Conservation (phyloP, 257 asterid species). For the Solanum chilense region DNA sequence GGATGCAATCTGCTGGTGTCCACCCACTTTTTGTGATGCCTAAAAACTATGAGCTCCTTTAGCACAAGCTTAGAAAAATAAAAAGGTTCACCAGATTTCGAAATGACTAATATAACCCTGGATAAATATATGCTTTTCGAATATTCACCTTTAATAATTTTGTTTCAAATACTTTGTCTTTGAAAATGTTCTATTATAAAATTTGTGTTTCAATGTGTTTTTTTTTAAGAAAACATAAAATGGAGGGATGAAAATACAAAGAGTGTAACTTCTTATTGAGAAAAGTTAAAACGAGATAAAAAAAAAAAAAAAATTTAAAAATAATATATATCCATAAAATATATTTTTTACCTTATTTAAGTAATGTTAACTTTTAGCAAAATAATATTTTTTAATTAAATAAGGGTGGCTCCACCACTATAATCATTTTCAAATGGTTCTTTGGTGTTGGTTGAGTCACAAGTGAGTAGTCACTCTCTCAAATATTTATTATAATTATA, state of each 20-base stretch:
- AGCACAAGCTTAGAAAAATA: not conserved
- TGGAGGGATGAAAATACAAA: not conserved
- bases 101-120: not conserved
- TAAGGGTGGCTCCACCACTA: too few species aligned
- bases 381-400: too few species aligned
- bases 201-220: not conserved
- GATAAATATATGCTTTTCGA: not conserved
- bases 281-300: not conserved
- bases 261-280: not conserved
- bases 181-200: not conserved
- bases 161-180: not conserved
- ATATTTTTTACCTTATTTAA: too few species aligned
- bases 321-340: too few species aligned
- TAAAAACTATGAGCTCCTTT: not conserved
- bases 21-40: not conserved
- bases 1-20: not conserved
- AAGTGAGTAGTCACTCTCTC: not conserved
- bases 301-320: too few species aligned
- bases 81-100: not conserved
- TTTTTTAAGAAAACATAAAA: not conserved
- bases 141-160: not conserved
- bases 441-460: not conserved
- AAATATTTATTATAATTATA: not conserved
- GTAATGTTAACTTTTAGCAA: accelerated
- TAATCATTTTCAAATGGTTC: too few species aligned